Base-by-base conservation (phyloP, 441 rosid species). In the Syzygium malaccense region DNA sequence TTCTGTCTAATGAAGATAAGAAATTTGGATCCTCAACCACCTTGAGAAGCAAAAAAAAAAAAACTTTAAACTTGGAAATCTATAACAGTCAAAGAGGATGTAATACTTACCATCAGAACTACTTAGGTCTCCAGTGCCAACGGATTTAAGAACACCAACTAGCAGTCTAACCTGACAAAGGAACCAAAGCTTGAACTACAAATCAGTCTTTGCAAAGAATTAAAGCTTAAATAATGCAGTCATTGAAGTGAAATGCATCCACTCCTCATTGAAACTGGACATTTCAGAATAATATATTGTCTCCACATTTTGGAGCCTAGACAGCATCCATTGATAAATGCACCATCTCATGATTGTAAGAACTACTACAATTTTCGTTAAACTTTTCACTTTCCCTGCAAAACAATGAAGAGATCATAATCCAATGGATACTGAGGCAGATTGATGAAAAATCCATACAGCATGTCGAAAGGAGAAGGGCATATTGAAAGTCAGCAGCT, bases 81-180 rank as follows among this genome's bases (percentile, higher is more conserved):
- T 20, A 37, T 53, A 14, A 10, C 51, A 53, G 7, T 54, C 14
- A 6, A 45, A 18, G n/a, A 51, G 79, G 56, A 62, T 30, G 64
- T 51, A 60, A 55, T 45, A 57, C 87, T 91, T 89, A 98, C 98
- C 98, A 68, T 95, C 99, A 68, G 94, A 89, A 87, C 92, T 90
- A 6, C 93, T 92, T 87, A 95, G 88, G 78, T 98, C 95, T 89
- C 99, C 97, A 5, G 96, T 95, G 90, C 99, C 99, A 14, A 93
- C 99, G 55, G 95, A 93, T 93, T 98, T 98, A 68, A 98, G 94
- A 89, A 91, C 95, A 64, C 98, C 99, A 78, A 98, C 98, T 84
- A 97, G 95, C 91, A 97, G 92, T 87, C 99, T 93, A 87, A 98
- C 98, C 99, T 98, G 95, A 58, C 80, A 88, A 79, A 87, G 28